Conservation (phyloP, 768 basidiomycete genomes). For the Dentipellis sp. region DNA sequence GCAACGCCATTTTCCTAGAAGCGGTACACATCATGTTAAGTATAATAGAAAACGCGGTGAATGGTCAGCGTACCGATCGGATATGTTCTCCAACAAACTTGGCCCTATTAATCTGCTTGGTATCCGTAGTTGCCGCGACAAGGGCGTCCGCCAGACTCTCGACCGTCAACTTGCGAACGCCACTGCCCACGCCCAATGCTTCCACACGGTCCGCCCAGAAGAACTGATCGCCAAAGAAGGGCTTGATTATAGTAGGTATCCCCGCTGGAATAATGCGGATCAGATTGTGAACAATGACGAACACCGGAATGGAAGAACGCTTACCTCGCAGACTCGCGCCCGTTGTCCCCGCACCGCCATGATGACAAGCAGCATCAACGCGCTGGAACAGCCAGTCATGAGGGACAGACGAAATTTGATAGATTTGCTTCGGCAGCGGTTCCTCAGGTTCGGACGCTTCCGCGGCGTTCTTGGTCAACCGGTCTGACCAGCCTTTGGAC, state of each 20-base stretch:
- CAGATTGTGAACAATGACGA: background rate
- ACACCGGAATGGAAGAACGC: conserved; percentile 11
- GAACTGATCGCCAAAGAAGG: conserved; percentile 97
- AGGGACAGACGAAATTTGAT: conserved; percentile 76
- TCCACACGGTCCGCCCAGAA: conserved; percentile 99
- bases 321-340: conserved; percentile 88
- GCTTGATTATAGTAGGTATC: conserved; percentile 91
- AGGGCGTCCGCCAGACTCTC: conserved; percentile 74
- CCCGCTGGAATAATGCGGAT: conserved; percentile 44
- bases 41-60: background rate
- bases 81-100: conserved; percentile 81
- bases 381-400: conserved; percentile 94
- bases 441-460: conserved; percentile 58
- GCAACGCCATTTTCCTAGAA: conserved; percentile 87
- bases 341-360: conserved; percentile 95
- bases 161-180: conserved; percentile 81
- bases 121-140: conserved; percentile 72
- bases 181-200: conserved; percentile 83
- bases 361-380: conserved; percentile 96
- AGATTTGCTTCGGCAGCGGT: conserved; percentile 70
- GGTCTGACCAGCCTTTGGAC: conserved; percentile 97
- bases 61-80: conserved; percentile 44
- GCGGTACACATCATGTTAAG: background rate
- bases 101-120: conserved; percentile 83
- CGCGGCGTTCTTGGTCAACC: conserved; percentile 53